Percentiles rank a stretch among this genome's conserved stretches.
Conservation (phyloP, 1,284 basidiomycete species). For the Sanghuangporus baumii region DNA sequence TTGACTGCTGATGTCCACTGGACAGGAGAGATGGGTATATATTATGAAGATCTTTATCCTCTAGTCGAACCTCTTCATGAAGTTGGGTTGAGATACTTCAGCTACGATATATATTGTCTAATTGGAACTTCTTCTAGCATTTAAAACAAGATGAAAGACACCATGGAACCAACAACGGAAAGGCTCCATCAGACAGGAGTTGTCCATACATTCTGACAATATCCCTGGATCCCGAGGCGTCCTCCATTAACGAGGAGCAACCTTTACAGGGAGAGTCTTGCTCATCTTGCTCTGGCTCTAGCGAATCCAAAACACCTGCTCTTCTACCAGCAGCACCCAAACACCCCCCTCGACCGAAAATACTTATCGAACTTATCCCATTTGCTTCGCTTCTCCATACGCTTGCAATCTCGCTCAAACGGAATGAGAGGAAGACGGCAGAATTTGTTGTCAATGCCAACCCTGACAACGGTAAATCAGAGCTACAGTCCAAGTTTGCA, state of each 20-base stretch:
- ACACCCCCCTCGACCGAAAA: background rate
- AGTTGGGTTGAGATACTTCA: constrained; percentile 19
- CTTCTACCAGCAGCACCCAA: constrained; percentile 16
- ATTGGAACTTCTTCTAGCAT: background rate
- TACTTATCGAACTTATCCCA: constrained; percentile 3
- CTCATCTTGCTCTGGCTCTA: constrained; percentile 13
- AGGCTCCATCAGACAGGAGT: background rate
- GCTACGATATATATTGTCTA: background rate
- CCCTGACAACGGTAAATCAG: background rate
- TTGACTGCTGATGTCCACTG: background rate
- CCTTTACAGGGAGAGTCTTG: constrained; percentile 32
- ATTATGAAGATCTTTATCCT: constrained; percentile 54
- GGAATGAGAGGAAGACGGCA: background rate
- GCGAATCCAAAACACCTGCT: constrained; percentile 13
- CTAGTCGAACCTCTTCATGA: constrained; percentile 38
- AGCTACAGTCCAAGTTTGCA: background rate
- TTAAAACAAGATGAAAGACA: background rate
- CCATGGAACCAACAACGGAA: background rate
- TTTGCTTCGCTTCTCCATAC: constrained; percentile 3
- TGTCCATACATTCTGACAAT: background rate
- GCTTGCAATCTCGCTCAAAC: background rate
- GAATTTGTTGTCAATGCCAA: background rate
- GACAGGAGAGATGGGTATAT: constrained; percentile 47
- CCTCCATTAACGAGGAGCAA: constrained; percentile 45
- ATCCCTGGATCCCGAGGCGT: constrained; percentile 30